Evolutionary conservation across 164 flowering plant genomes (phyloP), one percentile per base, ranked within the genome.

Genomic region (Berberis vulgaris): DNA sequence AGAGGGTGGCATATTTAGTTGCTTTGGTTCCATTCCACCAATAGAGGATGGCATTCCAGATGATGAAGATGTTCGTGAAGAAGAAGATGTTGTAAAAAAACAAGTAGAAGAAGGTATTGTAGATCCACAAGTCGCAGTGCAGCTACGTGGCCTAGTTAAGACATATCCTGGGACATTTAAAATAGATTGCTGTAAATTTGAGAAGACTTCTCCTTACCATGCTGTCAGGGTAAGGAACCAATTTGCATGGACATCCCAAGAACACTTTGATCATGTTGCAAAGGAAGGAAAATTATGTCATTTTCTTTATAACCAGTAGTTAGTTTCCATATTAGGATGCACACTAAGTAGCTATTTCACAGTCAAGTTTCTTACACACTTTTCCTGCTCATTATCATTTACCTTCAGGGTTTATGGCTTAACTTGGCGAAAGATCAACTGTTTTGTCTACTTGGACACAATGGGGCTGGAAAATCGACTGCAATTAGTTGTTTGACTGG

Each of bases 391-490:
- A 43, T 62, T 59, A 43, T 43, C 13, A 53, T 6, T 6, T 59
- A 58, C 43, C 26, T 74, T 60, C 81, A 95, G 99, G 97, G 92
- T 41, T 73, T 95, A 49, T 91, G 97, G 94, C 75, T 88, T 77
- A 95, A 91, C 77, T 78, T 95, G 68, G 72, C 82, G 38, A 88
- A 85, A 74, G 83, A 89, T 81, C 98, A 91, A 75, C 70, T 95
- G 53, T 91, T 95, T 74, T 95, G 99, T 82, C 96, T 91, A 72
- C 94, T 95, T 72, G 97, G 99, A 72, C 99, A 98, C 45, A 95
- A 95, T 76, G 99, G 99, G 64, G 99, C 99, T 61, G 99, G 99
- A 61, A 95, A 95, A 78, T 88, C 98, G 47, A 91, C 98, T 39
- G 67, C 78, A n/a, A 95, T 91, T 63, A 91, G 80, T 72, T 95